Percentiles rank a stretch among this genome's conserved stretches.
phyloP scores from a whole-genome alignment of 345 rosid species.

The Linum lewisii region DNA sequence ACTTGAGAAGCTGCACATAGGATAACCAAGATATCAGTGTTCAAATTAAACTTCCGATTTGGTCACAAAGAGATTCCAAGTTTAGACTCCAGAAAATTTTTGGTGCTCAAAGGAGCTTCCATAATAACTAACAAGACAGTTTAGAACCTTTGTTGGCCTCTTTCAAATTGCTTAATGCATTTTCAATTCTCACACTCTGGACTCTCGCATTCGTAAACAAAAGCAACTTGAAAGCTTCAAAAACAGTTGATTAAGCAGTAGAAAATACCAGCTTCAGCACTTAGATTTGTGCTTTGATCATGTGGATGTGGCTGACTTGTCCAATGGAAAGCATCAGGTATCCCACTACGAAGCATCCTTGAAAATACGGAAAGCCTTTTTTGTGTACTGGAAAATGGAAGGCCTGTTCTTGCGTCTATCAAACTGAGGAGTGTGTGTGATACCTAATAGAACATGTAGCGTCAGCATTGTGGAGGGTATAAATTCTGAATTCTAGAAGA shows the following conservation, averaged over 20 bases:
- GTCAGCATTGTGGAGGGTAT: constrained; percentile 16
- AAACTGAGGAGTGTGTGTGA: constrained; percentile 95
- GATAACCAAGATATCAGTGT: background rate
- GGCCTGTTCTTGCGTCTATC: constrained; percentile 66
- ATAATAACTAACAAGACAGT: background rate
- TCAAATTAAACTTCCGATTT: background rate
- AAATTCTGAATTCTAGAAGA: constrained; percentile 7
- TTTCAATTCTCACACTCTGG: background rate
- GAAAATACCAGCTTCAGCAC: constrained; percentile 29
- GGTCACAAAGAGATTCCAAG: background rate
- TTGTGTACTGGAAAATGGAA: constrained; percentile 48
- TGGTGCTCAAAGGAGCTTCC: background rate
- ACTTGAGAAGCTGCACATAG: constrained; percentile 50
- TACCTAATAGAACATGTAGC: constrained; percentile 42
- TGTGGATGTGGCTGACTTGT: constrained; percentile 38
- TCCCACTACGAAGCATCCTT: constrained; percentile 81
- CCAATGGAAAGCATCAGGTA: constrained; percentile 66
- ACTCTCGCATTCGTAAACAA: background rate
- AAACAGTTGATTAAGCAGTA: background rate
- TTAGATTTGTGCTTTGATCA: constrained; percentile 34
- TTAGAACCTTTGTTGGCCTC: background rate
- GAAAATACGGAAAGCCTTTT: constrained; percentile 56
- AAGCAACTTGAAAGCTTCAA: background rate
- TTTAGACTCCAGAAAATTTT: background rate
- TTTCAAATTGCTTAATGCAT: background rate